Evolutionary conservation across 1,284 basidiomycete genomes (phyloP), one percentile per base, ranked within the genome.

Genomic region (Pterula multifida): DNA sequence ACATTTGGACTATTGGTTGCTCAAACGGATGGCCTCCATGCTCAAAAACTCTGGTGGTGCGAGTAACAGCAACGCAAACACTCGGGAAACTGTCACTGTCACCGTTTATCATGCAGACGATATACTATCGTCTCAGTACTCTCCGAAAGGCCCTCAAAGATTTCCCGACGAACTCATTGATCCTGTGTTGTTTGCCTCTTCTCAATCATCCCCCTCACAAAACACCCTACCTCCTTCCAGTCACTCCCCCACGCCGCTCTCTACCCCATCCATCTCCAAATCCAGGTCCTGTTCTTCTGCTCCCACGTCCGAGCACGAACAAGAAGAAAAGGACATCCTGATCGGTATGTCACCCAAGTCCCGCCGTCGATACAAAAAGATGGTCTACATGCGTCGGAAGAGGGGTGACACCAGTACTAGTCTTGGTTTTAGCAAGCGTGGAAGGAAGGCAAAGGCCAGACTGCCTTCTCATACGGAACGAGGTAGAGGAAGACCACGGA

Each of bases 301-400:
- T 17, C 15, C 21, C 19, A n/a, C 39, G 12, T 25, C 39, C 22
- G 26, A 21, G 28, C n/a, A n/a, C n/a, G n/a, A n/a, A n/a, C n/a
- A n/a, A n/a, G n/a, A n/a, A 58, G 3, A 45, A 19, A 25, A 52
- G 53, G 26, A 3, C 52, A 17, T 56, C 61, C 46, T 28, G 59
- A 24, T 57, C 60, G 9, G 36, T 21, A 62, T 76, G n/a, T 72
- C 73, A n/a, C 79, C 81, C 2, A 60, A 57, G 1, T 71, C 76
- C 2, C 78, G 78, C 15, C 72, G 78, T 39, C 78, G 75, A 28
- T 56, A 77, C 26, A 65, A 66, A 53, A 85, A 85, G 53, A 70
- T 82, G 26, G 63, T 87, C 3, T 75, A 83, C 58, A 86, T 86
- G 83, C 78, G 85, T 9, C 74, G 75, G 36, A 81, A 78, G 59